phyloP scores from a whole-genome alignment of 2,329 filamentous ascomycete species.

The Talaromyces albobiverticillius region DNA sequence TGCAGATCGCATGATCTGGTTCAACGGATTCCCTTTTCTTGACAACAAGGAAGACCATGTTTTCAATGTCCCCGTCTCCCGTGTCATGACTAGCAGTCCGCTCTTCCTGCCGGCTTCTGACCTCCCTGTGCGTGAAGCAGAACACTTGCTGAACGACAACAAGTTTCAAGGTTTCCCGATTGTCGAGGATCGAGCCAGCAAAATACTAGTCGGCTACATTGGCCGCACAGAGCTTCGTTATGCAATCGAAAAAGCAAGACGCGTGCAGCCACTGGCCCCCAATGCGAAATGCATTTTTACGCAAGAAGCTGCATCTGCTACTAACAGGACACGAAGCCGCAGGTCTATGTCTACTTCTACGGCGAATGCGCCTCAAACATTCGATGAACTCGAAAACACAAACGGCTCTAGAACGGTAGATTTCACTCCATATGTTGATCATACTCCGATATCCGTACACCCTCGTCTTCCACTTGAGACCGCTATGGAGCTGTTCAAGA shows the following conservation, averaged over 20 bases:
- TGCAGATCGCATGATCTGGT: constrained; percentile 97
- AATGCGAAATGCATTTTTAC: constrained; percentile 72
- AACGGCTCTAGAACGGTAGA: constrained; percentile 63
- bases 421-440: constrained; percentile 83
- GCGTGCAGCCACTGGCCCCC: constrained; percentile 63
- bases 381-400: constrained; percentile 59
- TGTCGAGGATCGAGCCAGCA: constrained; percentile 69
- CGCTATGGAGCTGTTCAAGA: constrained; percentile 97
- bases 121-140: constrained; percentile 71
- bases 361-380: constrained; percentile 49
- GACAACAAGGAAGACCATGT: constrained; percentile 98
- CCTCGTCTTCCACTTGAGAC: constrained; percentile 90
- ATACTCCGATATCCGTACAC: constrained; percentile 85
- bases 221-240: constrained; percentile 89
- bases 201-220: constrained; percentile 82
- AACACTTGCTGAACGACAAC: constrained; percentile 71
- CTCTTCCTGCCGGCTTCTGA: constrained; percentile 72
- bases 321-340: constrained; percentile 18
- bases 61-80: constrained; percentile 88
- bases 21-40: constrained; percentile 93
- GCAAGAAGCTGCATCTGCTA: constrained; percentile 45
- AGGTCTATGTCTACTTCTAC: background rate
- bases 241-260: constrained; percentile 76
- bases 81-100: constrained; percentile 78
- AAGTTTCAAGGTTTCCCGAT: constrained; percentile 92